Conservation (phyloP, 106 monocot species). For the Xerophyta viscosa region DNA sequence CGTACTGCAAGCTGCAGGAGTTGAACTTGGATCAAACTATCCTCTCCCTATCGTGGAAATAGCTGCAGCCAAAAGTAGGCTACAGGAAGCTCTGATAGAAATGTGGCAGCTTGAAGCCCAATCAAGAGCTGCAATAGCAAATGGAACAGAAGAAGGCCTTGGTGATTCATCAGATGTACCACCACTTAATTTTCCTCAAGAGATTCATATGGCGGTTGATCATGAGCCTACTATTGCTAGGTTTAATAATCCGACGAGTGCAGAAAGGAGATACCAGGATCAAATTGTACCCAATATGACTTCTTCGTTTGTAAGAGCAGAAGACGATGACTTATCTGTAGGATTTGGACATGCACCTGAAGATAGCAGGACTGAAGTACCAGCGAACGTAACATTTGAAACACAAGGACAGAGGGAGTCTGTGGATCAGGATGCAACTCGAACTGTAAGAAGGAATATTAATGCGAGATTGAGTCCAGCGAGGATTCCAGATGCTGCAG, state of each 20-base stretch:
- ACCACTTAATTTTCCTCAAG: constrained; percentile 56
- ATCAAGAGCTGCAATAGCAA: constrained; percentile 66
- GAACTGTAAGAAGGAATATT: constrained; percentile 13
- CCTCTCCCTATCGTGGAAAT: constrained; percentile 82
- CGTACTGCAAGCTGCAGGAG: constrained; percentile 85
- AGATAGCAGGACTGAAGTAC: constrained; percentile 67
- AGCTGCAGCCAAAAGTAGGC: constrained; percentile 51
- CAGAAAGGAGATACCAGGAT: constrained; percentile 40
- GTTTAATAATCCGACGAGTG: constrained; percentile 8
- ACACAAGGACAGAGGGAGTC: constrained; percentile 10
- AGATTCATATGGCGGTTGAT: constrained; percentile 68
- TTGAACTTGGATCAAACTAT: constrained; percentile 93
- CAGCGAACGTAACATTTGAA: constrained; percentile 37
- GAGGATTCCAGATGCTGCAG: constrained; percentile 1
- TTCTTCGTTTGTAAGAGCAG: constrained; percentile 50
- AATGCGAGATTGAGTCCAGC: constrained; percentile 2
- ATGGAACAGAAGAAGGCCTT: constrained; percentile 86
- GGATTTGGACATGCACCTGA: constrained; percentile 15
- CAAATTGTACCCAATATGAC: constrained; percentile 94
- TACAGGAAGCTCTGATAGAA: constrained; percentile 63
- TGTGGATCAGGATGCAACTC: constrained; percentile 5
- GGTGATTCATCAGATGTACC: constrained; percentile 87
- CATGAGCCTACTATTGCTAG: constrained; percentile 19
- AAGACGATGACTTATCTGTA: constrained; percentile 36
- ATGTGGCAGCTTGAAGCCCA: constrained; percentile 91